Conservation (phyloP, 768 basidiomycete genomes). For the Tricholoma sp. region DNA sequence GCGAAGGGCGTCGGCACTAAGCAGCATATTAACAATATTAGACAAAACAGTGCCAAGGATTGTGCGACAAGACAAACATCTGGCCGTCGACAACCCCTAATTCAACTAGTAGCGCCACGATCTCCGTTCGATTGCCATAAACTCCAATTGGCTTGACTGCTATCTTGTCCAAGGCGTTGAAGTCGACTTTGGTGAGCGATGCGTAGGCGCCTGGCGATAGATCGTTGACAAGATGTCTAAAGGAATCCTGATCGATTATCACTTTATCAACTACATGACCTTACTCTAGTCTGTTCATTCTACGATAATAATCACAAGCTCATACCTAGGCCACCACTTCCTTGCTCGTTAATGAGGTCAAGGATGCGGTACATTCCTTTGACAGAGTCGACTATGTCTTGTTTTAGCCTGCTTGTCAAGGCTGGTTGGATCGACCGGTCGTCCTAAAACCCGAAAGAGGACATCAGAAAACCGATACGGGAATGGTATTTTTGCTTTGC, state of each 20-base stretch:
- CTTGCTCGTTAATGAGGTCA: conserved; percentile 47
- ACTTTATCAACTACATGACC: conserved; percentile 50
- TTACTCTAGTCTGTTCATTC: not conserved
- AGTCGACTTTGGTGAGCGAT: conserved; percentile 53
- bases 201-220: conserved; percentile 46
- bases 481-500: not conserved
- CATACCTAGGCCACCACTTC: conserved; percentile 48
- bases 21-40: not conserved
- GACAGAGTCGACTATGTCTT: conserved; percentile 23
- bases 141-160: conserved; percentile 47
- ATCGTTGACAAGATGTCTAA: conserved; percentile 42
- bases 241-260: conserved; percentile 49
- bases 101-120: conserved; percentile 38
- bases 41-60: not conserved
- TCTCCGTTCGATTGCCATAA: conserved; percentile 51
- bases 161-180: conserved; percentile 42
- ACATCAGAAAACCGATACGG: not conserved
- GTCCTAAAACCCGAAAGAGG: not conserved
- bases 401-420: not conserved
- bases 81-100: conserved; percentile 30
- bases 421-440: not conserved
- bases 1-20: conserved; percentile 17
- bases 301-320: not conserved
- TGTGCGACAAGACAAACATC: conserved; percentile 27
- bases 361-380: conserved; percentile 49